phyloP scores from a whole-genome alignment of 768 basidiomycete genomes.

The Pisolithus albus region DNA sequence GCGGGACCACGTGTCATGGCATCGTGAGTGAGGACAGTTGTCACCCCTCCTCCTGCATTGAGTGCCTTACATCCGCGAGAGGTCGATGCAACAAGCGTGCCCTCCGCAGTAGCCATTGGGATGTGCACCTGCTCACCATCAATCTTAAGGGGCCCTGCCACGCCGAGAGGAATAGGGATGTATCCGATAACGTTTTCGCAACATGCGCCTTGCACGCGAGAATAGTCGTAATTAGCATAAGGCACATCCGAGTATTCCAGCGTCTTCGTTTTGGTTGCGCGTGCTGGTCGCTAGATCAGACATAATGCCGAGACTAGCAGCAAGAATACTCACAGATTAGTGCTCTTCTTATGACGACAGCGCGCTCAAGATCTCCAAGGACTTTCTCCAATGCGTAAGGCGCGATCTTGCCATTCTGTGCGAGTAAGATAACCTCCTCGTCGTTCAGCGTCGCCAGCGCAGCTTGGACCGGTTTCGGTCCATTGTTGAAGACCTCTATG shows the following conservation, averaged over 20 bases:
- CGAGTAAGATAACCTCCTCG: slow-evolving; percentile 85
- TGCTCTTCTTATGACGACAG: slow-evolving; percentile 79
- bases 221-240: slow-evolving; percentile 83
- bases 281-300: slow-evolving; percentile 42
- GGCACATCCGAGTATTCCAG: slow-evolving; percentile 83
- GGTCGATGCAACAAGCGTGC: slow-evolving; percentile 94
- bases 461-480: slow-evolving; percentile 52
- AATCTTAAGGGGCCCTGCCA: slow-evolving; percentile 90
- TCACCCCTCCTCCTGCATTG: slow-evolving; percentile 92
- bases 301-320: slow-evolving; percentile 3
- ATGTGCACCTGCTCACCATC: slow-evolving; percentile 83
- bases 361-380: slow-evolving; percentile 79
- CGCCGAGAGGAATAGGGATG: slow-evolving; percentile 92
- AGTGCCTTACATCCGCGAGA: slow-evolving; percentile 98
- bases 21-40: slow-evolving; percentile 86
- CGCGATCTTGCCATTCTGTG: slow-evolving; percentile 88
- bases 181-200: slow-evolving; percentile 99
- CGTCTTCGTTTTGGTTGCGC: slow-evolving; percentile 75
- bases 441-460: slow-evolving; percentile 66
- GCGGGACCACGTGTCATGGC: slow-evolving; percentile 99
- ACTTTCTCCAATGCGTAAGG: slow-evolving; percentile 96
- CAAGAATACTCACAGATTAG: slow-evolving; percentile 69
- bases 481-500: slow-evolving; percentile 71
- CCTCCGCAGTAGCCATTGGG: slow-evolving; percentile 99
- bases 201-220: slow-evolving; percentile 89